A percentile compares a stretch with the other conserved stretches of the same genome.
Conservation (phyloP, 1,284 basidiomycete species). For the Testicularia cyperi region DNA sequence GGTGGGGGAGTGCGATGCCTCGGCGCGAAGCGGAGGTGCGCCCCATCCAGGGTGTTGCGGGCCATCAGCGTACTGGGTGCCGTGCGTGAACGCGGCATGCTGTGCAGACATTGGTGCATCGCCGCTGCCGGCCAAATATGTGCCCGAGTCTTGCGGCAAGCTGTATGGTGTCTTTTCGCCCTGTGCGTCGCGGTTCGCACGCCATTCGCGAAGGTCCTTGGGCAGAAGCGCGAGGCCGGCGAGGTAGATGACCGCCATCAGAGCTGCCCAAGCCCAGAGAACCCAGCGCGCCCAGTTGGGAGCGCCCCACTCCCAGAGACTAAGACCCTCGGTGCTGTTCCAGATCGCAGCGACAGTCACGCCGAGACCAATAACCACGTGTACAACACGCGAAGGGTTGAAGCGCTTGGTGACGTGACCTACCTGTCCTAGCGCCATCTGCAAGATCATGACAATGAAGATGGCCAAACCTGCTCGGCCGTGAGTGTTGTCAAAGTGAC, state of each 20-base stretch:
- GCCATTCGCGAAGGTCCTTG: constrained; percentile 23
- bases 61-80: no score
- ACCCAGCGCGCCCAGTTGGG: constrained; percentile 22
- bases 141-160: background rate
- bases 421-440: constrained; percentile 67
- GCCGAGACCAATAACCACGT: constrained; percentile 36
- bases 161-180: constrained; percentile 4
- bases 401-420: constrained; percentile 63
- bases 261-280: constrained; percentile 33
- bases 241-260: constrained; percentile 35
- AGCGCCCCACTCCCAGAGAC: constrained; percentile 37
- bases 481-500: constrained; percentile 20
- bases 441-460: constrained; percentile 68
- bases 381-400: constrained; percentile 29
- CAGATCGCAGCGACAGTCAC: constrained; percentile 27
- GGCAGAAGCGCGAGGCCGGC: constrained; percentile 32
- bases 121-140: no score
- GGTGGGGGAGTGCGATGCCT: constrained; percentile 7
- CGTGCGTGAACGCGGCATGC: no score
- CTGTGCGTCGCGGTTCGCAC: background rate
- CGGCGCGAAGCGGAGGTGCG: constrained; percentile 4
- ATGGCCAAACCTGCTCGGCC: constrained; percentile 68
- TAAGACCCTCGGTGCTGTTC: constrained; percentile 32
- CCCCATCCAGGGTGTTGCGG: constrained; percentile 10
- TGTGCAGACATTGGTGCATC: no score